phyloP scores from a whole-genome alignment of 495 filamentous ascomycete species.

The Aspergillus nidulans region DNA sequence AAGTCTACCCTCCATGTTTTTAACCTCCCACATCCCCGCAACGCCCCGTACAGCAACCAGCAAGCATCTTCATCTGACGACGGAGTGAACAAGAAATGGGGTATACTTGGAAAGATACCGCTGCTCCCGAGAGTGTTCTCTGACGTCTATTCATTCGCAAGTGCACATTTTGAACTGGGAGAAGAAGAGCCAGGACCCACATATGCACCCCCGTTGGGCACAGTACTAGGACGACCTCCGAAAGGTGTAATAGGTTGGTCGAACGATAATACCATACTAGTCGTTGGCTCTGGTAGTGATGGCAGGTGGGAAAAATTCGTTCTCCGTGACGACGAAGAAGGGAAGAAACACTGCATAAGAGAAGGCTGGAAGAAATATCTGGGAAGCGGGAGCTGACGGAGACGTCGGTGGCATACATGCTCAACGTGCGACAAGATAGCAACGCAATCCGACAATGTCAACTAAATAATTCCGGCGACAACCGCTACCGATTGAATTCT shows the following conservation, averaged over 20 bases:
- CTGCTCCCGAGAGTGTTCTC: conserved; percentile 76
- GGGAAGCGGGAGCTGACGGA: conserved; percentile 39
- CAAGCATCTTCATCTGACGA: conserved; percentile 38
- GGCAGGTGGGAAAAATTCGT: conserved; percentile 82
- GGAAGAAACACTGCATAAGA: conserved; percentile 54
- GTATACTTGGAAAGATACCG: conserved; percentile 70
- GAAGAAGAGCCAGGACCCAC: conserved; percentile 54
- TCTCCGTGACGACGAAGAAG: conserved; percentile 58
- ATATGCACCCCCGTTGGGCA: conserved; percentile 38
- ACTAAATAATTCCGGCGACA: too few relatives aligned
- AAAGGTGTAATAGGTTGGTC: conserved; percentile 79
- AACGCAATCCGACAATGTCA: not conserved
- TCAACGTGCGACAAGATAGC: not conserved
- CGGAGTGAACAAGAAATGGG: conserved; percentile 66
- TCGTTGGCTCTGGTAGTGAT: conserved; percentile 77
- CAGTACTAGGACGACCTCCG: conserved; percentile 52
- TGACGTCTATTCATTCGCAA: conserved; percentile 77
- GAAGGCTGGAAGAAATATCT: conserved; percentile 84
- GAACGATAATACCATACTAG: conserved; percentile 61
- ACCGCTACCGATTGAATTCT: too few relatives aligned
- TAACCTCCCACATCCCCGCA: conserved; percentile 55
- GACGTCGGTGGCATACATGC: not conserved
- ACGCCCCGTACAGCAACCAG: conserved; percentile 28
- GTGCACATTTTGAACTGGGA: conserved; percentile 70
- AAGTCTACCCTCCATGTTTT: conserved; percentile 95